Conservation (phyloP, 208 protist species). For the Trypanosomatidae sp. region DNA sequence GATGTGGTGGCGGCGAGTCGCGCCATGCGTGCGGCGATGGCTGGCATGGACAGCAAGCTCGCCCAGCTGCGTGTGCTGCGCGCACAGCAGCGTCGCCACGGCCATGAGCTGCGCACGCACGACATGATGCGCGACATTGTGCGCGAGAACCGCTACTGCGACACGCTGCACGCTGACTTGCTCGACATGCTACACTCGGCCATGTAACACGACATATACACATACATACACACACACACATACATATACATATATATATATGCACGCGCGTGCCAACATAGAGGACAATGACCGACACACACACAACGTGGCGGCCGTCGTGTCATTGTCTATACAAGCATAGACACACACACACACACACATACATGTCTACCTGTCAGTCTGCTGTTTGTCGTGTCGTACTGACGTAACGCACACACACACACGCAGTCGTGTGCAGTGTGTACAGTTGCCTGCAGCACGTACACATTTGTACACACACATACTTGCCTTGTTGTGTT, state of each 20-base stretch:
- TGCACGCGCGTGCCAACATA: no score
- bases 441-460: no score
- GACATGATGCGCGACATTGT: conserved; percentile 57
- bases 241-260: conserved; percentile 1
- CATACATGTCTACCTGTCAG: no score
- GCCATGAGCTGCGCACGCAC: conserved; percentile 24
- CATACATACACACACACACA: background rate
- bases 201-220: background rate
- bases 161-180: conserved; percentile 48
- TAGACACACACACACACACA: no score
- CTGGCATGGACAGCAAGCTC: conserved; percentile 36
- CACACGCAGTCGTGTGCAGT: no score
- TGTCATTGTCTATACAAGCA: no score
- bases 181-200: conserved; percentile 26
- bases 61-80: conserved; percentile 47
- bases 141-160: conserved; percentile 58
- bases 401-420: no score
- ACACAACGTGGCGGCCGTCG: no score
- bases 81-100: conserved; percentile 21
- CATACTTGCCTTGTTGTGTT: background rate
- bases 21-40: conserved; percentile 48
- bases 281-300: no score
- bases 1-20: conserved; percentile 47
- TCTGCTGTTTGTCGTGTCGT: no score
- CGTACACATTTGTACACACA: background rate